These are phyloP conservation scores for Anisogramma anomala DNA, from an alignment of 2,329 filamentous ascomycete genomes.

Conservation along the genomic window DNA sequence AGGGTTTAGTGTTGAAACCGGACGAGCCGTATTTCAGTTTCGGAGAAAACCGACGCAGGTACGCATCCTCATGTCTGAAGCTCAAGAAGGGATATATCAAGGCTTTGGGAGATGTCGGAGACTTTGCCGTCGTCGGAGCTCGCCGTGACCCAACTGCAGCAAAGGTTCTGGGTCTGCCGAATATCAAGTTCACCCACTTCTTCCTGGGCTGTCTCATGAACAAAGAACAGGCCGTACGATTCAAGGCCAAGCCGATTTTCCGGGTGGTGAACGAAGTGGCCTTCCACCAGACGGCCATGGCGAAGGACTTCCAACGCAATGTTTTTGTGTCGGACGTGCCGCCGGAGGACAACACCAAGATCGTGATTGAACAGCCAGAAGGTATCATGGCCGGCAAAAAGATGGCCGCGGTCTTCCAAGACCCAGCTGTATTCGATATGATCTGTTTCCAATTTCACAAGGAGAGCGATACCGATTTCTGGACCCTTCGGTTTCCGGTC, in stretches of 20 bases:
- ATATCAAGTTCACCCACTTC: slow-evolving; percentile 67
- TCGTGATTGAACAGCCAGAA: slow-evolving; percentile 36
- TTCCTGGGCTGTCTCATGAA: slow-evolving; percentile 68
- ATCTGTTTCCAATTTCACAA: slow-evolving; percentile 72
- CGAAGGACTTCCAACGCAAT: slow-evolving; percentile 38
- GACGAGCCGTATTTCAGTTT: slow-evolving; percentile 67
- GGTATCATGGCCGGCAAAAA: slow-evolving; percentile 30
- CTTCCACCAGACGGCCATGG: slow-evolving; percentile 38
- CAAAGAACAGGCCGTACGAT: slow-evolving; percentile 43
- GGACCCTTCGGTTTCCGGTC: slow-evolving; percentile 63
- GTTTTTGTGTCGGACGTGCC: slow-evolving; percentile 33
- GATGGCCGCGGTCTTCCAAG: slow-evolving; percentile 47
- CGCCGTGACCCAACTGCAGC: slow-evolving; percentile 57
- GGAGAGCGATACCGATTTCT: slow-evolving; percentile 55
- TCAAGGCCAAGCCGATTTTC: slow-evolving; percentile 43
- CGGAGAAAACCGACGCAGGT: slow-evolving; percentile 24
- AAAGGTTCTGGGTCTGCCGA: slow-evolving; percentile 36
- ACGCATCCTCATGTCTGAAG: slow-evolving; percentile 55
- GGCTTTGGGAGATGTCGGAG: slow-evolving; percentile 68
- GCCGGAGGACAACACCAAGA: slow-evolving; percentile 27
- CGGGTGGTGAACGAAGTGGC: slow-evolving; percentile 54
- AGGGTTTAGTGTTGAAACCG: slow-evolving; percentile 74
- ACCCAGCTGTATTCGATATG: slow-evolving; percentile 68
- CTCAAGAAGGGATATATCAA: slow-evolving; percentile 78
- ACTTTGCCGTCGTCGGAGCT: slow-evolving; percentile 70